Evolutionary conservation across 768 basidiomycete species (phyloP).

Genomic region (Auriscalpium vulgare): DNA sequence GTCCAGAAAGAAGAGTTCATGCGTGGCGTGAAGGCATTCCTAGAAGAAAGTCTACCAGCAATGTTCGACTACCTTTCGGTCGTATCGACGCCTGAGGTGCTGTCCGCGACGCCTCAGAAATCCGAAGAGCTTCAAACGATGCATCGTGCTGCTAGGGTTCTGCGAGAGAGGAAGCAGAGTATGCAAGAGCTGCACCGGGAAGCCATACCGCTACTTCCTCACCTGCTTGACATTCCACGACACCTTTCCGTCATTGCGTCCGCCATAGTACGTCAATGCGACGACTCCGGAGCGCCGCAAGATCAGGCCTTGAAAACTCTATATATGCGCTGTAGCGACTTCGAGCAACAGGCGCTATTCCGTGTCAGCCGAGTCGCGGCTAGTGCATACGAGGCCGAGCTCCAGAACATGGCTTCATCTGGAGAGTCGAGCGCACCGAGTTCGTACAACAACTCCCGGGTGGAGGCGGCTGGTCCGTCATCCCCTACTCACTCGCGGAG

Average conservation of each 20-base stretch:
- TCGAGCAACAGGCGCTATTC: slow-evolving; percentile 61
- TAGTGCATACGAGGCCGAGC: neutral
- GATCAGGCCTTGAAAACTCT: slow-evolving; percentile 46
- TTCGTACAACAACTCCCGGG: neutral
- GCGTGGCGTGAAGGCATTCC: slow-evolving; percentile 68
- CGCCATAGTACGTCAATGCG: slow-evolving; percentile 55
- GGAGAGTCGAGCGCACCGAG: slow-evolving; percentile 9
- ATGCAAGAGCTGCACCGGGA: slow-evolving; percentile 60
- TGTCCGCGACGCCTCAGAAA: slow-evolving; percentile 18
- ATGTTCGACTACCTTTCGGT: slow-evolving; percentile 77
- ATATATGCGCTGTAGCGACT: slow-evolving; percentile 52
- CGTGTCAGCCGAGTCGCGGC: slow-evolving; percentile 52
- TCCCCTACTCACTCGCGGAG: neutral
- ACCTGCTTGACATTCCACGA: slow-evolving; percentile 69
- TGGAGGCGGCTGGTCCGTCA: neutral
- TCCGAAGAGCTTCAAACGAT: slow-evolving; percentile 24
- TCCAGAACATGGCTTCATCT: neutral
- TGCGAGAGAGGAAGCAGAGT: slow-evolving; percentile 47
- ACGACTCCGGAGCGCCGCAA: slow-evolving; percentile 20
- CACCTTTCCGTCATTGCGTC: slow-evolving; percentile 73
- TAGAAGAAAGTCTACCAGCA: slow-evolving; percentile 49
- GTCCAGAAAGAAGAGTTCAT: slow-evolving; percentile 77
- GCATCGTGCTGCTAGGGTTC: slow-evolving; percentile 39
- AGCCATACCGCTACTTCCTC: slow-evolving; percentile 63
- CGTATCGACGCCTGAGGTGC: slow-evolving; percentile 50